Base-by-base conservation (phyloP, 2,329 filamentous ascomycete genomes). In the Alternaria burnsii region DNA sequence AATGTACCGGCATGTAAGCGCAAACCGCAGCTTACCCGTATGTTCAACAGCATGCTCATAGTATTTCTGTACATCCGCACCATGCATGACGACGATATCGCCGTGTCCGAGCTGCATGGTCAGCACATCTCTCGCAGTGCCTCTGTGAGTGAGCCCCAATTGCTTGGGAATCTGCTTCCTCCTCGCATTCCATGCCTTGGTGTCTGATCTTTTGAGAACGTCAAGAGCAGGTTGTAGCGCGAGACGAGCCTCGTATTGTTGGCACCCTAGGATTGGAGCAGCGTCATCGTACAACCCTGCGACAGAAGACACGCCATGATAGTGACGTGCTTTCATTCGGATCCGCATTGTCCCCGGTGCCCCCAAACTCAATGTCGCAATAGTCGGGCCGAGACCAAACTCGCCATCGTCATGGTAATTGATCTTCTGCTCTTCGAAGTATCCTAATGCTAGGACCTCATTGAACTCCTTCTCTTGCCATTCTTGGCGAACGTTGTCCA, bases 381-480 rank as follows among this genome's bases (percentile, higher is more conserved):
- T 87, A 0, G 85, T 87, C 0, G 87, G 86, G 0, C 88, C 88
- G 0, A 91, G 79, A 4, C 87, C 86, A 10, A 76, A 78, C 69
- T 91, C 89, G 5, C 89, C 89, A 65, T 91, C 89, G 58, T 91
- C 88, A 59, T 91, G 88, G 66, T 85, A 89, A 28, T 79, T 82
- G 54, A 91, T 90, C 28, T 81, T 81, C 50, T 87, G 85, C 0
- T 81, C 76, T 67, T 89, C 82, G 67, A 89, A 86, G 70, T 91
- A 91, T 0, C 85, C 87, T 0, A 91, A 79, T 2, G 85, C 83
- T 1, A 91, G 82, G 6, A 88, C 76, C 70, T 91, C 89, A 61
- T 91, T 91, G 76, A 89, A 90, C 6, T 83, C 79, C 1, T 78
- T 62, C 22, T 73, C 47, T 26, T 52, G 56, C 58, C 59, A 67